phyloP scores from a whole-genome alignment of 169 alveolate genomes.

The Eimeria necatrix region DNA sequence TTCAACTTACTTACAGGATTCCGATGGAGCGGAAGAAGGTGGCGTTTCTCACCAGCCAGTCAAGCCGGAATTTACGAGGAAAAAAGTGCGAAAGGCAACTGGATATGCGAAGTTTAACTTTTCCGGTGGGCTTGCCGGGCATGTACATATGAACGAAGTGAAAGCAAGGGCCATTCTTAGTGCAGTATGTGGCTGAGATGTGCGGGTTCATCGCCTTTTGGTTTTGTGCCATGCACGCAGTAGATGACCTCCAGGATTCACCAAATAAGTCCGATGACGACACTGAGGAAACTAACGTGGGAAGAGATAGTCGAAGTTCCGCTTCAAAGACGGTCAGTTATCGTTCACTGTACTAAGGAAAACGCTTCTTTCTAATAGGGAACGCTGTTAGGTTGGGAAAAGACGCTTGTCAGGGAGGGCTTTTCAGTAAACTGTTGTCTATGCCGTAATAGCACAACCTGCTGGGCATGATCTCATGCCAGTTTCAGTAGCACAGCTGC shows the following conservation, averaged over 20 bases:
- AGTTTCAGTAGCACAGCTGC: too few relatives aligned
- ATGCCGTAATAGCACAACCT: too few relatives aligned
- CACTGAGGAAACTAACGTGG: constrained; percentile 53
- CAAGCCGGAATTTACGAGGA: constrained; percentile 77
- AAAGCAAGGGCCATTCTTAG: too few relatives aligned
- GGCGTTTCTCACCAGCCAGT: constrained; percentile 73
- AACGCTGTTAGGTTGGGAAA: background rate
- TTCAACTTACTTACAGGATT: constrained; percentile 14
- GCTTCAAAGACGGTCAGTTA: constrained; percentile 47
- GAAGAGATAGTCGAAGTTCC: constrained; percentile 32
- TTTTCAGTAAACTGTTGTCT: too few relatives aligned
- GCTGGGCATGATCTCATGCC: too few relatives aligned
- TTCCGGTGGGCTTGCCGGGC: background rate
- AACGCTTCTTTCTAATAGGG: too few relatives aligned
- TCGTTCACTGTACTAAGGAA: too few relatives aligned
- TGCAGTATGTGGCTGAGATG: too few relatives aligned
- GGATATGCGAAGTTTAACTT: constrained; percentile 78
- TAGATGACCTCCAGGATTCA: constrained; percentile 44
- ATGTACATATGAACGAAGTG: background rate
- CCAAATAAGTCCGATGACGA: constrained; percentile 65
- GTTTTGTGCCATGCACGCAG: background rate
- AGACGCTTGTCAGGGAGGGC: background rate
- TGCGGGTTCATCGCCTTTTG: too few relatives aligned
- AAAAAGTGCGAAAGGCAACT: constrained; percentile 80
- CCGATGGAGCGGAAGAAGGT: constrained; percentile 40